phyloP scores from a whole-genome alignment of 2,329 filamentous ascomycete genomes.

The Colletotrichum plurivorum region DNA sequence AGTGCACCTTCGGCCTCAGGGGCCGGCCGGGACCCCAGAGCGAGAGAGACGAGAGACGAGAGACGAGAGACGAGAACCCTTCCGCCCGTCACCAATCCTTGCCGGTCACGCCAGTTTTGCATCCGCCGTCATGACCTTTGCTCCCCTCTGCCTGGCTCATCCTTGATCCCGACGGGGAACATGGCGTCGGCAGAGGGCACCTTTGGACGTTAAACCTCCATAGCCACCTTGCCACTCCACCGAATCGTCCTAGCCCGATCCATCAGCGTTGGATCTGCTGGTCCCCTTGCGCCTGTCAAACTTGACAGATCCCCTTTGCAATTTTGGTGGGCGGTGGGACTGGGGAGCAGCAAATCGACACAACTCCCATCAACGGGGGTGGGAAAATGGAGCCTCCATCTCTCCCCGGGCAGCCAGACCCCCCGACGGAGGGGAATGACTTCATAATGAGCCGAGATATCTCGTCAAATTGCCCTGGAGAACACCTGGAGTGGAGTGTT shows the following conservation, averaged over 20 bases:
- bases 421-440: conserved; percentile 20
- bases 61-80: conserved; percentile 10
- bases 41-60: conserved; percentile 12
- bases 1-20: conserved; percentile 25
- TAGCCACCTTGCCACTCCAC: conserved; percentile 37
- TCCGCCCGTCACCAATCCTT: conserved; percentile 17
- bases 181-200: conserved; percentile 35
- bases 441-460: conserved; percentile 40
- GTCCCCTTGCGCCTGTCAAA: conserved; percentile 40
- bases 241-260: conserved; percentile 35
- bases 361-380: conserved; percentile 17
- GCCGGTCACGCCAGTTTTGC: conserved; percentile 40
- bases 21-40: conserved; percentile 21
- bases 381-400: conserved; percentile 5
- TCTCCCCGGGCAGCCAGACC: conserved; percentile 10
- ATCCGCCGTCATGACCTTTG: conserved; percentile 27
- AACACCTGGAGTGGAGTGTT: conserved; percentile 14
- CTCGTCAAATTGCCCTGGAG: conserved; percentile 22
- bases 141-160: conserved; percentile 30
- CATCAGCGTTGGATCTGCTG: conserved; percentile 40
- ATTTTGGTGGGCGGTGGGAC: conserved; percentile 28
- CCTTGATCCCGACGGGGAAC: conserved; percentile 31
- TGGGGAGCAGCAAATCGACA: conserved; percentile 16
- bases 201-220: conserved; percentile 37
- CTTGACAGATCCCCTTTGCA: conserved; percentile 41